Percentiles rank a stretch among this genome's conserved stretches.
Conservation (phyloP, 1,284 basidiomycete genomes). For the Naganishia sp. region DNA sequence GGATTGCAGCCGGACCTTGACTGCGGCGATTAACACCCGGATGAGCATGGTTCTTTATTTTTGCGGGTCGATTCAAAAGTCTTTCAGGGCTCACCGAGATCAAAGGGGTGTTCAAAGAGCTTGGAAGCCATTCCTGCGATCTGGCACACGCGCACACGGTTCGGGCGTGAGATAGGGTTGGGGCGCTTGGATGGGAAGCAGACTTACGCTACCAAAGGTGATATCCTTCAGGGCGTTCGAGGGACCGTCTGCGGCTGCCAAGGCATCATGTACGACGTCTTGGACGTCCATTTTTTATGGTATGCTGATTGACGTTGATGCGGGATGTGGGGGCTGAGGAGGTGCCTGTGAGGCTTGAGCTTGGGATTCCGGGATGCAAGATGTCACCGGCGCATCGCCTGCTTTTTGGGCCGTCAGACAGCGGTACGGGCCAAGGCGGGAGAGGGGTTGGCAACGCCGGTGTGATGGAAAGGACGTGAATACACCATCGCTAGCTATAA, state of each 20-base stretch:
- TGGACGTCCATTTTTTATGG: slow-evolving; percentile 15
- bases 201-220: slow-evolving; percentile 56
- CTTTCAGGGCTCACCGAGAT: slow-evolving; percentile 60
- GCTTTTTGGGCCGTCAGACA: neutral
- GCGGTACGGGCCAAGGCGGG: neutral
- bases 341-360: neutral
- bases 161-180: no score
- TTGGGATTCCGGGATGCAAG: neutral
- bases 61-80: no score
- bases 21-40: slow-evolving; percentile 32
- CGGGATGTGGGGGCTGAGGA: neutral
- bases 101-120: slow-evolving; percentile 82
- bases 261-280: slow-evolving; percentile 12
- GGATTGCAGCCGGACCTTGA: slow-evolving; percentile 76
- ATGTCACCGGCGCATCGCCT: slow-evolving; percentile 18
- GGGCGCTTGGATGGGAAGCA: no score
- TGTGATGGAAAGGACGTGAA: no score
- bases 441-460: neutral
- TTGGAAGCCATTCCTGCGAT: slow-evolving; percentile 78
- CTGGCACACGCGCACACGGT: slow-evolving; percentile 45
- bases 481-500: no score
- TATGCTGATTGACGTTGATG: neutral
- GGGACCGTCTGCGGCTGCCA: slow-evolving; percentile 2
- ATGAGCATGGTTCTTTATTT: no score
- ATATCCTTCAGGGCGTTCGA: slow-evolving; percentile 53